Base-by-base conservation (phyloP, 495 filamentous ascomycete genomes). In the Xylaria intraflava region DNA sequence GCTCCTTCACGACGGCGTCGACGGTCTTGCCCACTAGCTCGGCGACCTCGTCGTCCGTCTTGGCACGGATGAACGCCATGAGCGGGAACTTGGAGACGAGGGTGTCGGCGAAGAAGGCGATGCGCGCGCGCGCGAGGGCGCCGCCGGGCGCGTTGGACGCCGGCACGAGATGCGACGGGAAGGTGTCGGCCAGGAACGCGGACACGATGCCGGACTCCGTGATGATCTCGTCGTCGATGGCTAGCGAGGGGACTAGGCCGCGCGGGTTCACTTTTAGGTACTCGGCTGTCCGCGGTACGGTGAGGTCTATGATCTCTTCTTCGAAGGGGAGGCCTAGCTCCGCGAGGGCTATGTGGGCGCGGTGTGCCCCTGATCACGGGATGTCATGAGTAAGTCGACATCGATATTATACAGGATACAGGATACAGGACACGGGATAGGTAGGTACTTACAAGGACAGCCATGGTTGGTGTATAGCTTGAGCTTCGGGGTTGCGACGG, bases 261-360 rank as follows among this genome's bases (percentile, higher is more conserved):
- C 88, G 83, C 62, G 88, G 90, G 71, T 95, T 96, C 65, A 96
- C 72, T 44, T 87, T 75, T 3, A 94, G 79, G 67, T 94, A 95
- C 78, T 88, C 90, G n/a, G 80, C 73, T 45, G 88, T 87, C 9
- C 89, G 83, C 0, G 90, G 90, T 3, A 60, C 77, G 57, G 67
- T 61, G 41, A 96, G 76, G 64, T 90, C 85, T 64, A 95, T 90
- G 48, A 81, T 83, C 59, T 90, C 86, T 59, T 92, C 86, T 56
- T 92, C 83, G 57, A 82, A 93, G 1, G 84, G 78, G 17, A 95
- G 62, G 24, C 79, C 77, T 11, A 90, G 78, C 64, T 90, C 88
- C 22, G 78, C 75, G 23, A 95, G 79, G 7, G 81, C 80, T 41
- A 92, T 90, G 62, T 94, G 85, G 1, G 79, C 87, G 22, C 90